Percentiles rank a stretch among this genome's conserved stretches.
These are phyloP conservation scores for Fusarium heterosporum DNA, from an alignment of 2,329 filamentous ascomycete genomes.

Conservation along the genomic window DNA sequence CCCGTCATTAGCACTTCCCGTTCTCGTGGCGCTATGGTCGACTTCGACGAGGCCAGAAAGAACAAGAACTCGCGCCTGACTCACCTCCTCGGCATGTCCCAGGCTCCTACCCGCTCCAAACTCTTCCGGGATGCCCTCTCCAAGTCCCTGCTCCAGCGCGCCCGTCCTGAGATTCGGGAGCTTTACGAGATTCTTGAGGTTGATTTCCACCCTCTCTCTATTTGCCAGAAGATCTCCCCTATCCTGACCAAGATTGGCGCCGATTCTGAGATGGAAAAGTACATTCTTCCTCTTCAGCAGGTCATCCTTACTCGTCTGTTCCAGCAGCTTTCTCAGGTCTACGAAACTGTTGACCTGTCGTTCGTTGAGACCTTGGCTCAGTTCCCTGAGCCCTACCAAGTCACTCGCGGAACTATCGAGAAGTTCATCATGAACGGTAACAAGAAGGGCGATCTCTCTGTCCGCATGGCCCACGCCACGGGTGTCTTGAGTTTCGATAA, in stretches of 20 bases:
- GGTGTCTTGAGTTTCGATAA: conserved; percentile 97
- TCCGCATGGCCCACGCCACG: conserved; percentile 95
- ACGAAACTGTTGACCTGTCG: conserved; percentile 94
- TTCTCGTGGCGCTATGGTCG: conserved; percentile 93
- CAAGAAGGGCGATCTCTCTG: conserved; percentile 98
- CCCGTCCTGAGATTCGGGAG: conserved; percentile 92
- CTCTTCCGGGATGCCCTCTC: conserved; percentile 96
- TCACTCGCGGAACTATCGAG: conserved; percentile 90
- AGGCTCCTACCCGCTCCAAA: conserved; percentile 86
- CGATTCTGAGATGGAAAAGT: conserved; percentile 97
- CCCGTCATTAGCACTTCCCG: conserved; percentile 98
- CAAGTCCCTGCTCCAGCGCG: conserved; percentile 93
- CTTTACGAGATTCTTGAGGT: conserved; percentile 99
- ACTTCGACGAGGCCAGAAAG: conserved; percentile 96
- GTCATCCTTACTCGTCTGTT: conserved; percentile 98
- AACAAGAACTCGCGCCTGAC: conserved; percentile 99
- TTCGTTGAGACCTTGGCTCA: conserved; percentile 94
- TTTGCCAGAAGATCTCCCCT: conserved; percentile 98
- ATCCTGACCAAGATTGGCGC: conserved; percentile 93
- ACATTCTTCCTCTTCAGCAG: conserved; percentile 94
- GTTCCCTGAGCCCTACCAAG: conserved; percentile 97
- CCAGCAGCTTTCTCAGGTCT: conserved; percentile 98
- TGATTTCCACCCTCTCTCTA: conserved; percentile 98
- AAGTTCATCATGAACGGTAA: conserved; percentile 99
- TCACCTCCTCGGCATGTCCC: conserved; percentile 92